Evolutionary conservation across 169 alveolate species (phyloP).

Genomic region (Babesia bovis): DNA sequence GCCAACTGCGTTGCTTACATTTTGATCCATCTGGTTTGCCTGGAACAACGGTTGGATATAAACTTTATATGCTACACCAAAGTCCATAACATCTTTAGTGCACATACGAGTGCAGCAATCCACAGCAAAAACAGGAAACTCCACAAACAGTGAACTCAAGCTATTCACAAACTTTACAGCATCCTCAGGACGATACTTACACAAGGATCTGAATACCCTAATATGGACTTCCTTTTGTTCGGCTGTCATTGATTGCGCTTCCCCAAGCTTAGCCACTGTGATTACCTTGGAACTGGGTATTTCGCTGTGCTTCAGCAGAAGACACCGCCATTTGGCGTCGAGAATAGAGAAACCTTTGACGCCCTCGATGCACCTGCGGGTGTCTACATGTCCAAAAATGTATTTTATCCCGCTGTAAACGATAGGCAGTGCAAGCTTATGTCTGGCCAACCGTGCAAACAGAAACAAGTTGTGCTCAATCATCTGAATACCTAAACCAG

Average conservation of each 20-base stretch:
- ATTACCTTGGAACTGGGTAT: constrained; percentile 6
- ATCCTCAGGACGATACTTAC: constrained; percentile 32
- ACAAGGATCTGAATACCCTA: constrained; percentile 5
- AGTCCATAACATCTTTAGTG: constrained; percentile 33
- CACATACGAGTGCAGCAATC: constrained; percentile 33
- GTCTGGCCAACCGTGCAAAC: constrained; percentile 14
- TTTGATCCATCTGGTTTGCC: not conserved
- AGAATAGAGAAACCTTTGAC: not conserved
- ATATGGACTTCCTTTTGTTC: constrained; percentile 10
- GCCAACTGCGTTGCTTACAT: constrained; percentile 21
- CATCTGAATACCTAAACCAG: not conserved
- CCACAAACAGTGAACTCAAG: not conserved
- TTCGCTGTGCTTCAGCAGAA: constrained; percentile 24
- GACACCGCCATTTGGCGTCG: constrained; percentile 37
- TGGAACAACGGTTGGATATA: constrained; percentile 16
- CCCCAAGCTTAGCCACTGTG: not conserved
- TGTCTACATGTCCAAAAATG: constrained; percentile 1
- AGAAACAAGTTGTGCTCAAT: constrained; percentile 20
- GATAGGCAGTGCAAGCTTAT: constrained; percentile 18
- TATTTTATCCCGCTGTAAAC: constrained; percentile 17
- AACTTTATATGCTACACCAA: constrained; percentile 27
- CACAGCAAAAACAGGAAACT: constrained; percentile 12
- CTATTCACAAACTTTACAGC: constrained; percentile 24
- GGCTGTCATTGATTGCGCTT: constrained; percentile 1
- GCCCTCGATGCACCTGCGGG: not conserved